phyloP scores from a whole-genome alignment of 2,329 filamentous ascomycete species.

The Reticulascus tulasneorum region DNA sequence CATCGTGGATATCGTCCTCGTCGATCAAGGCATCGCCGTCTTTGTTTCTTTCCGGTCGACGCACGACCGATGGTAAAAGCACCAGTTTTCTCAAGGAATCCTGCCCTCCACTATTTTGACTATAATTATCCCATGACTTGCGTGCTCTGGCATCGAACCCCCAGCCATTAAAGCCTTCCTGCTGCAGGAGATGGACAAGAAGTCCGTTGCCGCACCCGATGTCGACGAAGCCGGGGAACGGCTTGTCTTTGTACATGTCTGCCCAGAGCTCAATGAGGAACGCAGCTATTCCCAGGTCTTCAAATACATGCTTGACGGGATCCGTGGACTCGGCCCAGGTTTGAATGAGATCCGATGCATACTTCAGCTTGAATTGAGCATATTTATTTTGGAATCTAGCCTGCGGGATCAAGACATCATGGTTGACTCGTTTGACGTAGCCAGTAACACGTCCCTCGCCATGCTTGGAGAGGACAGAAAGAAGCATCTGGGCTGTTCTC shows the following conservation, averaged over 20 bases:
- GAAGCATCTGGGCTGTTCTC: constrained; percentile 65
- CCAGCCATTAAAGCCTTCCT: constrained; percentile 80
- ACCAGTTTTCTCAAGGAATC: constrained; percentile 41
- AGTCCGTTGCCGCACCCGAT: constrained; percentile 95
- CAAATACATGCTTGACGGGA: constrained; percentile 88
- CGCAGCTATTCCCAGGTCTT: constrained; percentile 85
- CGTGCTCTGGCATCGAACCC: constrained; percentile 87
- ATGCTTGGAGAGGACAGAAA: constrained; percentile 69
- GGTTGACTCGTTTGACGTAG: constrained; percentile 77
- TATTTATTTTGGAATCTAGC: constrained; percentile 79
- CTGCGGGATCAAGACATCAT: constrained; percentile 77
- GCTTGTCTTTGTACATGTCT: constrained; percentile 63
- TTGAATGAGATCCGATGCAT: constrained; percentile 68
- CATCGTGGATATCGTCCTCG: constrained; percentile 41
- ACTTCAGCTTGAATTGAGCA: constrained; percentile 70
- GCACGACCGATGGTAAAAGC: constrained; percentile 43
- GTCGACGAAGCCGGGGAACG: constrained; percentile 88
- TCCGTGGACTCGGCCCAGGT: constrained; percentile 85
- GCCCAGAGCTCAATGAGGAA: constrained; percentile 91
- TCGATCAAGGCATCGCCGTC: constrained; percentile 13
- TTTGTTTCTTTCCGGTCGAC: constrained; percentile 6
- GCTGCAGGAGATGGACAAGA: constrained; percentile 74
- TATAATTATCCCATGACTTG: constrained; percentile 80
- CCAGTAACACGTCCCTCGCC: constrained; percentile 60
- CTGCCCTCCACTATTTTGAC: constrained; percentile 13